Evolutionary conservation across 176 grass and related monocot genomes (phyloP).

Genomic region (Zizania latifolia): DNA sequence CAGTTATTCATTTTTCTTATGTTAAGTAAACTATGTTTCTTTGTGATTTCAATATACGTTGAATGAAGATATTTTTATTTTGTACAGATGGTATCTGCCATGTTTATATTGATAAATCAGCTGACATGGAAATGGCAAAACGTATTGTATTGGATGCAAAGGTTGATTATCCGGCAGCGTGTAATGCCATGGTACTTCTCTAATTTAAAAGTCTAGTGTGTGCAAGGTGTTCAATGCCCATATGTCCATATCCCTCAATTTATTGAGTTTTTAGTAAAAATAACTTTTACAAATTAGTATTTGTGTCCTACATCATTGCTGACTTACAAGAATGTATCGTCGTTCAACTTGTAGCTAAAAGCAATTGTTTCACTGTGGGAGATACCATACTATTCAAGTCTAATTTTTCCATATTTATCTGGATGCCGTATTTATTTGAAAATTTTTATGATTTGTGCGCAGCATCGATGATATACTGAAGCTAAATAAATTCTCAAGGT

Average conservation of each 20-base stretch:
- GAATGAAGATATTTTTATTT: constrained; percentile 4
- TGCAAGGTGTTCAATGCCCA: background rate
- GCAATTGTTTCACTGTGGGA: background rate
- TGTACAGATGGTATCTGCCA: constrained; percentile 93
- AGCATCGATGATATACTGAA: background rate
- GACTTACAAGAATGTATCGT: background rate
- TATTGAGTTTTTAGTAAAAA: background rate
- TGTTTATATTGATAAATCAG: constrained; percentile 98
- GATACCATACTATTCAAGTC: background rate
- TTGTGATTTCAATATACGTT: background rate
- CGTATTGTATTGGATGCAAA: constrained; percentile 86
- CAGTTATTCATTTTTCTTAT: background rate
- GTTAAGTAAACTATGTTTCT: background rate
- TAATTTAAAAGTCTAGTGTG: background rate
- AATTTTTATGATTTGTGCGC: background rate
- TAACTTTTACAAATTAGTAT: background rate
- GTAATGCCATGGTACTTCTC: constrained; percentile 91
- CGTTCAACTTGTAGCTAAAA: background rate
- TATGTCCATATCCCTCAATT: background rate
- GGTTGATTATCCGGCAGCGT: constrained; percentile 95
- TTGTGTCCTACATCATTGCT: background rate
- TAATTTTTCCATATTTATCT: background rate
- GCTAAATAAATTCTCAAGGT: background rate
- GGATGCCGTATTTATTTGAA: background rate
- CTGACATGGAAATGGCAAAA: constrained; percentile 93